Percentiles rank a stretch among this genome's conserved stretches.
phyloP scores from a whole-genome alignment of 2,329 filamentous ascomycete genomes.

The Pseudocercospora eumusae region DNA sequence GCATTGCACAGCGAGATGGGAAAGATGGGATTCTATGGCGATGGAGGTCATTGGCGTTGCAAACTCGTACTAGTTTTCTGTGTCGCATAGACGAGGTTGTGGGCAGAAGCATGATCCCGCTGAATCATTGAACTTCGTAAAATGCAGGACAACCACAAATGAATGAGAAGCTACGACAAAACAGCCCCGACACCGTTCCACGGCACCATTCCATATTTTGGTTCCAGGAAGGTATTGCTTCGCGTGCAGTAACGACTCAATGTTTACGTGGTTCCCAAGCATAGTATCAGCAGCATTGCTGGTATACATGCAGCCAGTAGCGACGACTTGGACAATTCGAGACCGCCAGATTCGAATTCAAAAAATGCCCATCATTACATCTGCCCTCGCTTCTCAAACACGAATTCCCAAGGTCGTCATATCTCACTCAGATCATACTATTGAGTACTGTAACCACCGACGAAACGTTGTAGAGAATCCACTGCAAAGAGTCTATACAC shows the following conservation, averaged over 20 bases:
- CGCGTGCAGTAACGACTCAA: background rate
- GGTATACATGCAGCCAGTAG: background rate
- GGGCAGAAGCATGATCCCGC: slow-evolving; percentile 17
- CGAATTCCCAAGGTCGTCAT: background rate
- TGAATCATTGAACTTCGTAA: slow-evolving; percentile 27
- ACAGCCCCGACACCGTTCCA: background rate
- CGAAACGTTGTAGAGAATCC: background rate
- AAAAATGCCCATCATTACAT: background rate
- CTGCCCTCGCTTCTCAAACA: background rate
- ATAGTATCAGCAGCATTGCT: no score
- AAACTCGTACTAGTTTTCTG: slow-evolving; percentile 22
- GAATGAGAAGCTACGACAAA: slow-evolving; percentile 21
- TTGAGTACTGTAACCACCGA: background rate
- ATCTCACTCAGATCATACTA: background rate
- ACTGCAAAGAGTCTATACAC: background rate
- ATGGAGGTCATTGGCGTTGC: slow-evolving; percentile 28
- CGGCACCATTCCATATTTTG: no score
- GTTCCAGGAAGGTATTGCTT: background rate
- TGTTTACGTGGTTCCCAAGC: no score
- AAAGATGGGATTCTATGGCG: slow-evolving; percentile 27
- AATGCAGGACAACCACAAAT: slow-evolving; percentile 9
- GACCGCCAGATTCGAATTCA: background rate
- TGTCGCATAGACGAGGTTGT: slow-evolving; percentile 23
- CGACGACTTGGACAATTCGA: background rate
- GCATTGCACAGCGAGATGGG: slow-evolving; percentile 21